A percentile compares a stretch with the other conserved stretches of the same genome.
Evolutionary conservation across 2,329 filamentous ascomycete genomes (phyloP).

Genomic region (Aspergillus uvarum): DNA sequence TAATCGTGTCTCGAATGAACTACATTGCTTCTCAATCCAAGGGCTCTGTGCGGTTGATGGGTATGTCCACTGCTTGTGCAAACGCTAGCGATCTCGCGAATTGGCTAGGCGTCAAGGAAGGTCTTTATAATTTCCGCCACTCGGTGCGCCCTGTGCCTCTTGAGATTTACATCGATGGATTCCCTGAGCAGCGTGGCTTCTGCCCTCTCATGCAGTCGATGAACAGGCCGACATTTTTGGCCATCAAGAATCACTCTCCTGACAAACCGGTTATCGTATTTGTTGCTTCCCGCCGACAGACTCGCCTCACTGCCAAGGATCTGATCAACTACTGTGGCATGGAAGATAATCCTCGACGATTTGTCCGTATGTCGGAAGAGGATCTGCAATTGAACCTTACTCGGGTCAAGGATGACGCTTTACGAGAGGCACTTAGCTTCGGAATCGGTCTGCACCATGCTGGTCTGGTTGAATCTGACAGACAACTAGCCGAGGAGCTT

Average conservation of each 20-base stretch:
- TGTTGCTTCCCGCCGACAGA: slow-evolving; percentile 92
- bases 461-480: slow-evolving; percentile 90
- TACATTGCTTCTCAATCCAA: slow-evolving; percentile 96
- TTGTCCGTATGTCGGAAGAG: slow-evolving; percentile 91
- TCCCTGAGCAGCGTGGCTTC: slow-evolving; percentile 91
- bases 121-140: slow-evolving; percentile 94
- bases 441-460: slow-evolving; percentile 97
- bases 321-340: slow-evolving; percentile 97
- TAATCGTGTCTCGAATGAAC: slow-evolving; percentile 92
- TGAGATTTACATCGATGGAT: slow-evolving; percentile 96
- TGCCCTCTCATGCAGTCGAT: slow-evolving; percentile 98
- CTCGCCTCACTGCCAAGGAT: slow-evolving; percentile 90
- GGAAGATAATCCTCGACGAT: slow-evolving; percentile 94
- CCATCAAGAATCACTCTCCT: slow-evolving; percentile 94
- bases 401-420: slow-evolving; percentile 86
- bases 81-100: slow-evolving; percentile 93
- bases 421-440: slow-evolving; percentile 93
- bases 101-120: slow-evolving; percentile 96
- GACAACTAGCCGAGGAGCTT: slow-evolving; percentile 86
- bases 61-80: slow-evolving; percentile 99
- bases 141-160: slow-evolving; percentile 94
- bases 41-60: slow-evolving; percentile 81
- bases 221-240: slow-evolving; percentile 95
- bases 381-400: slow-evolving; percentile 85
- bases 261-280: slow-evolving; percentile 98